Conservation (phyloP, 164 flowering plant genomes). For the Protea cynaroides region DNA sequence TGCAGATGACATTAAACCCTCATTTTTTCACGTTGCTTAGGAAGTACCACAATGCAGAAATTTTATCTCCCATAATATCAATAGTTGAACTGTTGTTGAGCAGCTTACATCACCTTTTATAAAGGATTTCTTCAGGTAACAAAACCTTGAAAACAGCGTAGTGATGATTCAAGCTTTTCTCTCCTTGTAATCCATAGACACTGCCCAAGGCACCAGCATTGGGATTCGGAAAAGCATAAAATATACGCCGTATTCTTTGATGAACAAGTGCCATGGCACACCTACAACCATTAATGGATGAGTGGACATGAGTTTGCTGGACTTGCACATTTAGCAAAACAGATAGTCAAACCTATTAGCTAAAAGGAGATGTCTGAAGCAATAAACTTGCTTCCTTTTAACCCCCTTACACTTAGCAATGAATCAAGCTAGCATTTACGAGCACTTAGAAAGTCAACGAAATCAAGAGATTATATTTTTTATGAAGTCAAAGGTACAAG, state of each 20-base stretch:
- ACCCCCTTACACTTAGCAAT: too few relatives aligned
- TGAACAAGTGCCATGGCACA: constrained; percentile 98
- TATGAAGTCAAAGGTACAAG: not conserved
- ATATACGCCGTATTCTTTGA: constrained; percentile 78
- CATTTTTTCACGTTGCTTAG: too few relatives aligned
- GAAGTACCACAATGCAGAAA: too few relatives aligned
- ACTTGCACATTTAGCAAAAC: not conserved
- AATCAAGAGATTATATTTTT: not conserved
- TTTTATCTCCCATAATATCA: too few relatives aligned
- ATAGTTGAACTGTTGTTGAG: too few relatives aligned
- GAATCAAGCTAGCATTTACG: not conserved
- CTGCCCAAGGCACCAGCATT: constrained; percentile 77
- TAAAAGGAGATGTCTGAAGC: too few relatives aligned
- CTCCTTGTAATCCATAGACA: constrained; percentile 82
- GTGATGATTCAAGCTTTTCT: constrained; percentile 89
- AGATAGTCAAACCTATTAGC: not conserved
- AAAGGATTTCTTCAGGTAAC: constrained; percentile 35
- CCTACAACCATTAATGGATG: constrained; percentile 34
- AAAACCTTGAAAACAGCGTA: constrained; percentile 83
- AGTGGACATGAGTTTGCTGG: not conserved
- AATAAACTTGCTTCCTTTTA: too few relatives aligned
- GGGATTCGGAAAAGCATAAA: constrained; percentile 78
- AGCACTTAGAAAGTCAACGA: not conserved
- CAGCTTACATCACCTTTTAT: not conserved
- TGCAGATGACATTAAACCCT: too few relatives aligned